Conservation (phyloP, 768 basidiomycete genomes). For the Podaxis sp. region DNA sequence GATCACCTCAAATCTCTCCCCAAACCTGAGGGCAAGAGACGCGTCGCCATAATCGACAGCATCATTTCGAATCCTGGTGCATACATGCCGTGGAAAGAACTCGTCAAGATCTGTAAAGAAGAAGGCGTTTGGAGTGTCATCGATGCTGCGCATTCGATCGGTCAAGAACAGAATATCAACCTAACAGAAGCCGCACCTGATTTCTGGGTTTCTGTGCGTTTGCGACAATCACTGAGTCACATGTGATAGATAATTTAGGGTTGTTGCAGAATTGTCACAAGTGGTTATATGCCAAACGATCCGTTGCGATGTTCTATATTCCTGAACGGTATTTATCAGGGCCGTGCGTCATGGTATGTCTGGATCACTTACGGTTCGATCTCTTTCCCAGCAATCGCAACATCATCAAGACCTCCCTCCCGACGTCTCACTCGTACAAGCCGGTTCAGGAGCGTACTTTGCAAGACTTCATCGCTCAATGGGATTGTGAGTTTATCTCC, state of each 20-base stretch:
- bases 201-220: constrained; percentile 67
- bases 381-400: constrained; percentile 50
- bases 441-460: constrained; percentile 36
- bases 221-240: not conserved
- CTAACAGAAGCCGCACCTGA: constrained; percentile 53
- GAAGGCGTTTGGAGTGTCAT: constrained; percentile 60
- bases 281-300: constrained; percentile 73
- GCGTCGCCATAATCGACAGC: constrained; percentile 62
- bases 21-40: constrained; percentile 37
- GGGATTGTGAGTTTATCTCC: constrained; percentile 35
- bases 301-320: constrained; percentile 70
- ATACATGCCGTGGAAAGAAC: constrained; percentile 64
- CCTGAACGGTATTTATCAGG: constrained; percentile 38
- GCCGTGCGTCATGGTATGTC: not conserved
- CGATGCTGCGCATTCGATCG: constrained; percentile 77
- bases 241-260: not conserved
- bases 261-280: constrained; percentile 71
- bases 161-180: constrained; percentile 62
- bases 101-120: constrained; percentile 60
- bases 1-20: constrained; percentile 21
- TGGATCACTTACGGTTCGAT: not conserved
- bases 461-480: constrained; percentile 46
- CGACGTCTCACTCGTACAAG: constrained; percentile 49
- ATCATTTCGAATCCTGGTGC: constrained; percentile 60
- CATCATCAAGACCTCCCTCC: constrained; percentile 53